phyloP scores from a whole-genome alignment of 345 rosid genomes.

The Brassica juncea region DNA sequence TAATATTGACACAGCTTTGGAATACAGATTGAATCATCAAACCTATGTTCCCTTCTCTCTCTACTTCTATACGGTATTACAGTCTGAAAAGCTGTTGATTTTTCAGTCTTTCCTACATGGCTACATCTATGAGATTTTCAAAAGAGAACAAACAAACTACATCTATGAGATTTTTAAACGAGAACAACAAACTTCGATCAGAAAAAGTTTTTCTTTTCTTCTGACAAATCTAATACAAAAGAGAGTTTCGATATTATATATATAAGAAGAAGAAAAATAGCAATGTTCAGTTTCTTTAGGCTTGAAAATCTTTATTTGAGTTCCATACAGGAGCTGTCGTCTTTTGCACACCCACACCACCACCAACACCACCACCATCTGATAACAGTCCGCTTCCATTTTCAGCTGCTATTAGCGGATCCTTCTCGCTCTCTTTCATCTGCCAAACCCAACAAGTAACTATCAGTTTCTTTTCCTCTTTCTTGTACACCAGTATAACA shows the following conservation, averaged over 20 bases:
- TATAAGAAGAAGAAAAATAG: not conserved
- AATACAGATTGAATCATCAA: slow-evolving; percentile 14
- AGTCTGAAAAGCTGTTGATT: slow-evolving; percentile 26
- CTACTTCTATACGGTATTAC: slow-evolving; percentile 8
- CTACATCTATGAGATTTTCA: slow-evolving; percentile 18
- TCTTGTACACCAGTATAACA: not conserved
- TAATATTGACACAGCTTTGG: slow-evolving; percentile 3
- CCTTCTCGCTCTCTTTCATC: slow-evolving; percentile 82
- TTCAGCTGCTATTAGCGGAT: slow-evolving; percentile 73
- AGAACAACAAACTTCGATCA: not conserved
- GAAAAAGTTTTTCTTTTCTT: slow-evolving; percentile 37
- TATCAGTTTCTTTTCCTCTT: not conserved
- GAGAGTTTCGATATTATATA: not conserved
- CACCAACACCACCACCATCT: slow-evolving; percentile 45
- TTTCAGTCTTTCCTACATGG: slow-evolving; percentile 35
- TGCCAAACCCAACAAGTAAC: slow-evolving; percentile 30
- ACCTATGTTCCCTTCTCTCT: slow-evolving; percentile 7
- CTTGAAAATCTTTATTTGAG: slow-evolving; percentile 90
- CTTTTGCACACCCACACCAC: slow-evolving; percentile 30
- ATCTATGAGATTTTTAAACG: slow-evolving; percentile 13
- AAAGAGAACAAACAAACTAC: slow-evolving; percentile 9
- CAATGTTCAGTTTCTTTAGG: slow-evolving; percentile 48
- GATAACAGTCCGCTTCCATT: slow-evolving; percentile 66
- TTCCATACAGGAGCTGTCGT: slow-evolving; percentile 74
- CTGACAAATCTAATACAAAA: slow-evolving; percentile 35